Conservation (phyloP, 148 eudicot genomes). For the Vaccinium myrtillus region DNA sequence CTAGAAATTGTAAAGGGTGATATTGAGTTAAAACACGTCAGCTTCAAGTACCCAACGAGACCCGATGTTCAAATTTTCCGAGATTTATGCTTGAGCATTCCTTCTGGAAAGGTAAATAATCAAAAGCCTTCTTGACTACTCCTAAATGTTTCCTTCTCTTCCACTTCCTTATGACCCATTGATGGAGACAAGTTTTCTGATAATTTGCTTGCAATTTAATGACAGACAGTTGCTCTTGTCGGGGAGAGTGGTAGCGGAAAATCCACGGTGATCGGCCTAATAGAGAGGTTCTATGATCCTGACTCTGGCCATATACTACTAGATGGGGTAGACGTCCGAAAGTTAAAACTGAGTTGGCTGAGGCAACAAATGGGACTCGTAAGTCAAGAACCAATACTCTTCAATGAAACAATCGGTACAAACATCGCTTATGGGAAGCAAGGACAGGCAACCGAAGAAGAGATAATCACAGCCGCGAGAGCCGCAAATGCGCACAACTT, state of each 20-base stretch:
- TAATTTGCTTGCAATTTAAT: neutral
- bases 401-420: conserved; percentile 69
- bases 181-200: neutral
- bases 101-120: conserved; percentile 64
- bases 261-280: conserved; percentile 66
- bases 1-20: conserved; percentile 50
- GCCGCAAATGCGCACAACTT: conserved; percentile 75
- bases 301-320: conserved; percentile 53
- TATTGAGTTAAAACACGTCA: conserved; percentile 58
- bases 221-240: conserved; percentile 77
- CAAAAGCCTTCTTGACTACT: neutral
- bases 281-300: conserved; percentile 77
- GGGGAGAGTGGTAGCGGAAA: conserved; percentile 94
- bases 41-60: conserved; percentile 75
- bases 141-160: neutral
- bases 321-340: conserved; percentile 54
- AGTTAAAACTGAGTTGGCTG: conserved; percentile 67
- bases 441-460: conserved; percentile 51
- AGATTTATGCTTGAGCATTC: conserved; percentile 66
- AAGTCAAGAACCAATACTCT: conserved; percentile 82
- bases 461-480: conserved; percentile 64
- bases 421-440: conserved; percentile 80
- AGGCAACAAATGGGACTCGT: conserved; percentile 87
- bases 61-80: conserved; percentile 73
- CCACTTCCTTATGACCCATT: neutral